Evolutionary conservation across 1,284 basidiomycete genomes (phyloP), one percentile per base, ranked within the genome.

Genomic region (Apiotrichum veenhuisii): DNA sequence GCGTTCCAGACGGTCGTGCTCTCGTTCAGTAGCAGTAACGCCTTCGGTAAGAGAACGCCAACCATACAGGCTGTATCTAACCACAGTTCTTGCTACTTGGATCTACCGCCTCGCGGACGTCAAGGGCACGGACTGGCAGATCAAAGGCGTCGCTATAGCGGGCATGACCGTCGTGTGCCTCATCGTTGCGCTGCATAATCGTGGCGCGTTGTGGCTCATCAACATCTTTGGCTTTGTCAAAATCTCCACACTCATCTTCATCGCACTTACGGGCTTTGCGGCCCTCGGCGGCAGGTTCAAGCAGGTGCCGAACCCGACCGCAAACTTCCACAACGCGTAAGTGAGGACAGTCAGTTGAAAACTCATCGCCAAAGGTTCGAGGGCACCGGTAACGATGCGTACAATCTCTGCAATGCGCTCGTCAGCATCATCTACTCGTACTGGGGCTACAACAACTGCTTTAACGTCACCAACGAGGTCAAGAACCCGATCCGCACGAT

Each of bases 301-400:
- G n/a, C n/a, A n/a, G n/a, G n/a, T n/a, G n/a, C n/a, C n/a, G 43
- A 76, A 83, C 55, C 81, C 81, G 1, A 73, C 67, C 43, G 77
- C 72, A 50, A 83, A 84, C 69, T 84, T 84, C 69, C 68, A 70
- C 36, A 73, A 82, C 60, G 64, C 79, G 1, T n/a, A n/a, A n/a
- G n/a, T n/a, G n/a, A n/a, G n/a, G n/a, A n/a, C n/a, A n/a, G n/a
- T n/a, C n/a, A n/a, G n/a, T n/a, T n/a, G n/a, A n/a, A n/a, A n/a
- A n/a, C n/a, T n/a, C n/a, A n/a, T n/a, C n/a, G n/a, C n/a, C n/a
- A n/a, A n/a, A n/a, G n/a, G n/a, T 84, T 83, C 64, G 67, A 64
- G 10, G 82, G 80, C n/a, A 80, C 81, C 3, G 69, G 63, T 9
- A 71, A 59, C 11, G 69, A 77, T 48, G 78, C 74, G 1, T 82